Percentiles rank a stretch among this genome's conserved stretches.
phyloP scores from a whole-genome alignment of 805 yeast genomes.

The Helenozyma rhizophorensis region DNA sequence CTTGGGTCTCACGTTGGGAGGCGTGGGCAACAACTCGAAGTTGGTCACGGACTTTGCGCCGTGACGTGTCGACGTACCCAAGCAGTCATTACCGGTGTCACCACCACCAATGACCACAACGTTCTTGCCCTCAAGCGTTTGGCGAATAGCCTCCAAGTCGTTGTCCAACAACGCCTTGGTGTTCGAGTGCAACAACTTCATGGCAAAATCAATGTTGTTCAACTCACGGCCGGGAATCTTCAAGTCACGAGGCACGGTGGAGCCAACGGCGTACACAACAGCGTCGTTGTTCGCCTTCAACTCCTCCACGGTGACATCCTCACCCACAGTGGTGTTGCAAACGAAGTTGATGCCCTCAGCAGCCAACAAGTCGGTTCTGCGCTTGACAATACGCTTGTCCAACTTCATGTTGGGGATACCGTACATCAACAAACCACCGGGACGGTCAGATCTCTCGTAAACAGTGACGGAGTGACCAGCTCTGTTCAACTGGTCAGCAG shows the following conservation, averaged over 20 bases:
- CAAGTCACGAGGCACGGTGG: slow-evolving; percentile 94
- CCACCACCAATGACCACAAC: slow-evolving; percentile 99
- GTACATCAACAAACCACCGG: slow-evolving; percentile 96
- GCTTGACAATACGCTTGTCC: slow-evolving; percentile 86
- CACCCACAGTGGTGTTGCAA: slow-evolving; percentile 77
- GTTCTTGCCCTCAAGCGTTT: slow-evolving; percentile 72
- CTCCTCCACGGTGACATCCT: slow-evolving; percentile 69
- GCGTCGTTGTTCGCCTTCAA: slow-evolving; percentile 69
- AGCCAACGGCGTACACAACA: slow-evolving; percentile 87
- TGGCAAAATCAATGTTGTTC: slow-evolving; percentile 88
- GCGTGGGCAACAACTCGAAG: slow-evolving; percentile 92
- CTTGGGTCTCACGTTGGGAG: slow-evolving; percentile 78
- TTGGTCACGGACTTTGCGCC: slow-evolving; percentile 92
- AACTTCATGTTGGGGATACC: slow-evolving; percentile 99
- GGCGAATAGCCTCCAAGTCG: slow-evolving; percentile 71
- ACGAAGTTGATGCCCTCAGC: slow-evolving; percentile 87
- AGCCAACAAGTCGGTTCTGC: slow-evolving; percentile 85
- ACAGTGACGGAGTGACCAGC: slow-evolving; percentile 94
- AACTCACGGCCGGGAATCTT: slow-evolving; percentile 90
- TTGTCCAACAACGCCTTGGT: slow-evolving; percentile 85
- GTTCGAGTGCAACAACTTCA: slow-evolving; percentile 84
- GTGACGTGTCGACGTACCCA: slow-evolving; percentile 95
- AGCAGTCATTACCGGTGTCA: slow-evolving; percentile 98
- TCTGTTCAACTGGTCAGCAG: slow-evolving; percentile 94
- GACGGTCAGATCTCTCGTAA: slow-evolving; percentile 90